Conservation (phyloP, 345 rosid species). For the Psidium guajava region DNA sequence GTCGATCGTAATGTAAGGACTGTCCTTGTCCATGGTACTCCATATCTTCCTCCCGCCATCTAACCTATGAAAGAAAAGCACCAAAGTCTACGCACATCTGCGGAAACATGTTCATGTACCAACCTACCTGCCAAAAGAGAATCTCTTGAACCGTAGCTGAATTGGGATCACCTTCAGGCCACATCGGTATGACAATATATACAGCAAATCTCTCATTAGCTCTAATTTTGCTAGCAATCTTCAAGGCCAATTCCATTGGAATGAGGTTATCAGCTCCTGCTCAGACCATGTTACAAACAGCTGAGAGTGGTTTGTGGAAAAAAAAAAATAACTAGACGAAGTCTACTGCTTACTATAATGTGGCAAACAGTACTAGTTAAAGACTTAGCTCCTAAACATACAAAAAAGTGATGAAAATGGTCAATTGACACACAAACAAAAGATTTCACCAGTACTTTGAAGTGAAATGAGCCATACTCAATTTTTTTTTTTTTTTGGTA, state of each 20-base stretch:
- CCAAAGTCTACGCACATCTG: background rate
- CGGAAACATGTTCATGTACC: background rate
- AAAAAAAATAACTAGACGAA: background rate
- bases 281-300: background rate
- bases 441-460: background rate
- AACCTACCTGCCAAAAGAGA: slow-evolving; percentile 85
- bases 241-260: slow-evolving; percentile 94
- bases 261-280: slow-evolving; percentile 93
- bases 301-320: background rate
- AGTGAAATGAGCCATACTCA: background rate
- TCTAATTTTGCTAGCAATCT: slow-evolving; percentile 81
- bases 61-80: background rate
- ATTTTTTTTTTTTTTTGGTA: background rate
- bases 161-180: slow-evolving; percentile 99
- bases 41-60: background rate
- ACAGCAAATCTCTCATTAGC: slow-evolving; percentile 85
- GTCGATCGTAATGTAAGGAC: background rate
- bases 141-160: slow-evolving; percentile 79
- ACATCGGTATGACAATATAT: slow-evolving; percentile 80
- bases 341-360: background rate
- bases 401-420: background rate
- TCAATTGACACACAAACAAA: background rate
- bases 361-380: background rate
- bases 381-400: background rate
- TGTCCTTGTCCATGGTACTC: background rate